Evolutionary conservation across 108 stramenopile species (phyloP), one percentile per base, ranked within the genome.

Genomic region (Asterionellopsis glacialis): DNA sequence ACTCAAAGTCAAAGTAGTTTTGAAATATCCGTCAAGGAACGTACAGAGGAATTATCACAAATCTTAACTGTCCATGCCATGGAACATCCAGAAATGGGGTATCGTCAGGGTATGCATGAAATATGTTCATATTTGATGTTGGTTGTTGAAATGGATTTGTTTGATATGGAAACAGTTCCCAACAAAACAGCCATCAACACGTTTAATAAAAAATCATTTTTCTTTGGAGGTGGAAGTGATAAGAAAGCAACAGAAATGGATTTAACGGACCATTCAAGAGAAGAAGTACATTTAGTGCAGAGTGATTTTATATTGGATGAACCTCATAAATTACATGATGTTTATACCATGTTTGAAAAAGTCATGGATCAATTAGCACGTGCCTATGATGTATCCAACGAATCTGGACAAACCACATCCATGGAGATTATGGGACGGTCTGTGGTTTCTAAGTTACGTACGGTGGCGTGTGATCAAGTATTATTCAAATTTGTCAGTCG

Each of bases 71-170:
- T 81, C 0, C 77, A 81, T 47, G 69, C 81, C 11, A 61, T 67
- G 44, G 80, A 76, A 55, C 77, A 88, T 40, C 67, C 79, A 0
- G 52, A 58, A 9, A 75, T 87, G 49, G 91, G 88, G 48, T 90
- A 93, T 73, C 82, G 87, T 42, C 88, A 93, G 62, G 91, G 91
- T 7, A 93, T 93, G 91, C 91, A 93, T 53, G 91, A 93, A 52
- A 79, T 89, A 52, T 74, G 84, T 6, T 81, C 79, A 50, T 86
- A 82, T 57, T 45, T 90, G 7, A 28, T 90, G 40, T 64, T 76
- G 69, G 84, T 68, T 0, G 43, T 87, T 13, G 91, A 93, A 73
- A 74, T 82, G 64, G 87, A 88, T 22, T 26, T 57, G 4, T 57
- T 41, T 42, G 56, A 57, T 57, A 3, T 9, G 6, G 56, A 57